These are phyloP conservation scores for Magnolia kwangsiensis DNA, from an alignment of 164 flowering plant species.

Conservation along the genomic window DNA sequence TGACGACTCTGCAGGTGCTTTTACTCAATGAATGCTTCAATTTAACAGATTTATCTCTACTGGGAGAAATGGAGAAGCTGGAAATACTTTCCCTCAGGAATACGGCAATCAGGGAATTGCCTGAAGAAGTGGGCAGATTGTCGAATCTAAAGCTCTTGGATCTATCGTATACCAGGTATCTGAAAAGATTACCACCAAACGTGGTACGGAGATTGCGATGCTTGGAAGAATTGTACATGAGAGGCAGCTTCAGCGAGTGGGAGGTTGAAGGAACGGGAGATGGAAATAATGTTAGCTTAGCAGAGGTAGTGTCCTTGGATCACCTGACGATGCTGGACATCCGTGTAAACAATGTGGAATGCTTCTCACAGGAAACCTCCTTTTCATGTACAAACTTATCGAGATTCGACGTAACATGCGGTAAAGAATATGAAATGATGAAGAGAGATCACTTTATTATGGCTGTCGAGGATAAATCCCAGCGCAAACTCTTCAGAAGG, in stretches of 20 bases:
- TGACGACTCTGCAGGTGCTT: slow-evolving; percentile 10
- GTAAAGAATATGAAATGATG: no score
- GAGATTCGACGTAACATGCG: no score
- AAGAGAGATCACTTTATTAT: no score
- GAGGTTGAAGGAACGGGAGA: background rate
- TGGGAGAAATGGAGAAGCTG: no score
- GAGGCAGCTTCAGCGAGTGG: background rate
- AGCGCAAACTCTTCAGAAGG: no score
- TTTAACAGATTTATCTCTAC: no score
- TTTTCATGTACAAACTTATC: no score
- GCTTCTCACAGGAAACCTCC: no score
- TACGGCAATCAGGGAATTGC: no score
- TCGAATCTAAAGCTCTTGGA: background rate
- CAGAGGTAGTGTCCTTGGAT: background rate
- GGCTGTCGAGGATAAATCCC: no score
- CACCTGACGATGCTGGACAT: background rate
- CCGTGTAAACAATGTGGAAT: background rate
- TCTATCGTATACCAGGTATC: background rate
- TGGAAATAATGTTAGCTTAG: slow-evolving; percentile 3
- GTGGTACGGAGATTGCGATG: background rate
- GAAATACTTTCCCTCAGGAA: no score
- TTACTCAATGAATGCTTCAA: background rate
- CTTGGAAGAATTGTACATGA: slow-evolving; percentile 6
- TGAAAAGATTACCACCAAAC: background rate
- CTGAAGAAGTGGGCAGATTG: no score